Conservation (phyloP, 257 asterid genomes). For the Primulina huaijiensis region DNA sequence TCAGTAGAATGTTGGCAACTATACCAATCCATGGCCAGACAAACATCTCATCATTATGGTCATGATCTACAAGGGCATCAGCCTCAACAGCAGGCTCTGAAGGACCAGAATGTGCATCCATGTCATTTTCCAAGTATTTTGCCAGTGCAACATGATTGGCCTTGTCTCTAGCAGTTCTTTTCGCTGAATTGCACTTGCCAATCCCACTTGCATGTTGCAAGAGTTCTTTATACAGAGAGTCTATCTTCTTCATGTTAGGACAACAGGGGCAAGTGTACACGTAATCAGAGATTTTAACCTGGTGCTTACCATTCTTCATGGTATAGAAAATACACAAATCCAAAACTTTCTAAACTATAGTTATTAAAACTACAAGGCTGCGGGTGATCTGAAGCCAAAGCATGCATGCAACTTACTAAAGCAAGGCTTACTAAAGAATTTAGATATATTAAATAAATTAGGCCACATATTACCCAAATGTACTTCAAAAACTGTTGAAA, state of each 20-base stretch:
- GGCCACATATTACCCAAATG: neutral
- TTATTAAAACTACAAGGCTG: neutral
- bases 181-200: constrained; percentile 48
- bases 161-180: constrained; percentile 56
- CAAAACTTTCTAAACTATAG: neutral
- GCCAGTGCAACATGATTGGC: constrained; percentile 68
- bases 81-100: constrained; percentile 38
- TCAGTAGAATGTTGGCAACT: constrained; percentile 56
- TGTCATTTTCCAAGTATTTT: constrained; percentile 56
- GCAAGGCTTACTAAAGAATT: no score
- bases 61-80: constrained; percentile 51
- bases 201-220: constrained; percentile 66
- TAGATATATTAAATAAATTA: no score
- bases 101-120: constrained; percentile 20
- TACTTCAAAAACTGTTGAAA: neutral
- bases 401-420: no score
- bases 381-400: neutral
- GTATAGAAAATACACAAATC: neutral
- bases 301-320: constrained; percentile 53
- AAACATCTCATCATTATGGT: constrained; percentile 66
- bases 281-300: constrained; percentile 48
- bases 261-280: constrained; percentile 75
- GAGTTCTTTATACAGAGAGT: constrained; percentile 51
- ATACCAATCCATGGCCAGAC: constrained; percentile 97
- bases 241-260: constrained; percentile 56